phyloP scores from a whole-genome alignment of 495 filamentous ascomycete species.

The Apiosordaria backusii region DNA sequence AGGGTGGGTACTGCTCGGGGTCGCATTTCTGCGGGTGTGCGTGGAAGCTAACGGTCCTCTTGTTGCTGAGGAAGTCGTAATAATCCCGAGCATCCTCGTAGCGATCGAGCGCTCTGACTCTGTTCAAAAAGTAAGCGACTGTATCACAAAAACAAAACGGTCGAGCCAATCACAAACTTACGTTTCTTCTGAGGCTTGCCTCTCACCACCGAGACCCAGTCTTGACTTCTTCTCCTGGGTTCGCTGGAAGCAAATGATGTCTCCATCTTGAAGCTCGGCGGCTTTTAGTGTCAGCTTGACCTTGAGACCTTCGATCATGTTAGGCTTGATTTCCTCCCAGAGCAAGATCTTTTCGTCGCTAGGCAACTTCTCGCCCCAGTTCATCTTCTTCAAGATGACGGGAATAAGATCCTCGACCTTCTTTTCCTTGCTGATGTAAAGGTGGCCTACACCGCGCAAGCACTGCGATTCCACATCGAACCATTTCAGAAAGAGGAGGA shows the following conservation, averaged over 20 bases:
- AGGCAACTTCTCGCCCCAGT: slow-evolving; percentile 64
- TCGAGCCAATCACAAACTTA: slow-evolving; percentile 20
- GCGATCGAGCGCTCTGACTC: slow-evolving; percentile 27
- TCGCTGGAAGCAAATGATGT: slow-evolving; percentile 92
- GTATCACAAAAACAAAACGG: background rate
- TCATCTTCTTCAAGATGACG: slow-evolving; percentile 76
- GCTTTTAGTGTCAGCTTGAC: slow-evolving; percentile 80
- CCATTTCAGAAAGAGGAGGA: slow-evolving; percentile 88
- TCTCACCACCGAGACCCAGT: slow-evolving; percentile 27
- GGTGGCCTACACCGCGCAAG: slow-evolving; percentile 68
- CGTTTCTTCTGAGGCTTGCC: slow-evolving; percentile 28
- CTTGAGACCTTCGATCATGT: slow-evolving; percentile 95
- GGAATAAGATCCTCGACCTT: slow-evolving; percentile 84
- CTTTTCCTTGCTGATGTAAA: slow-evolving; percentile 82
- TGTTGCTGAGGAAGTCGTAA: slow-evolving; percentile 89
- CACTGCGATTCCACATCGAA: slow-evolving; percentile 77
- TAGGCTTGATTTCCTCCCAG: slow-evolving; percentile 97
- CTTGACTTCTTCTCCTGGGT: slow-evolving; percentile 46
- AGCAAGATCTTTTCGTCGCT: slow-evolving; percentile 57
- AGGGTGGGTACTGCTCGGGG: slow-evolving; percentile 52
- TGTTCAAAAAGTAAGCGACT: background rate
- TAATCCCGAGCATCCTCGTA: slow-evolving; percentile 71
- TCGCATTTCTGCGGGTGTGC: slow-evolving; percentile 52
- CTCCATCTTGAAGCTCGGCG: slow-evolving; percentile 94
- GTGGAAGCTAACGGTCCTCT: slow-evolving; percentile 65